Evolutionary conservation across 1,284 basidiomycete genomes (phyloP), one percentile per base, ranked within the genome.

Genomic region (Naganishia liquefaciens): DNA sequence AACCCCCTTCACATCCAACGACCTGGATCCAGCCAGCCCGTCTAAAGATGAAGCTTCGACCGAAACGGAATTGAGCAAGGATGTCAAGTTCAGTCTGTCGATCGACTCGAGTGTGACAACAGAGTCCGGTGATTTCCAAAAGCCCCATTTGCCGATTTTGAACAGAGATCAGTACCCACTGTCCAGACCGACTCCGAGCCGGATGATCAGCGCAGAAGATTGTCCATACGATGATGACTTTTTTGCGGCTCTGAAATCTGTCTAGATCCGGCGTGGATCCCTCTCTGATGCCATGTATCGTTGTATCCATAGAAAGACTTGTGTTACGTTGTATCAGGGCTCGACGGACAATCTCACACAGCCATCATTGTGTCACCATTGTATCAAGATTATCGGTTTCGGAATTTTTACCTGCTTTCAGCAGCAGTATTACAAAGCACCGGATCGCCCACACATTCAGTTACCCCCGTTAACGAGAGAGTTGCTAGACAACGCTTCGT

Each of bases 401-500:
- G 28, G 23, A n/a, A 47, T 57, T 46, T 27, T 27, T 50, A 21
- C 28, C 27, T n/a, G 30, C 47, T 11, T 33, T 28, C n/a, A 7
- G 21, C 28, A 15, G 46, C 28, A 30, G 27, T 27, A 33, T 3
- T 23, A 47, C 28, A 33, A 6, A 33, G 11, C 33, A 33, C 21
- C 19, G 13, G 50, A 39, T 49, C 1, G 39, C 57, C 33, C 33
- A 33, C 25, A 23, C 23, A 15, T 43, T 63, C 33, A 53, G 5
- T 42, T 43, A 23, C 47, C 27, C 19, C 63, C 63, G 37, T 61
- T 76, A 10, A 69, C 68, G 30, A 71, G 64, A 43, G 73, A 70
- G 65, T 71, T 71, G 54, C 67, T 73, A 68, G 70, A 79, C 68
- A 96, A 83, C 6, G 89, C 91, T 23, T 86, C 89, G 71, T 95